Percentiles rank a stretch among this genome's conserved stretches.
phyloP scores from a whole-genome alignment of 1,284 basidiomycete genomes.

The Xerocomus minutiporus region DNA sequence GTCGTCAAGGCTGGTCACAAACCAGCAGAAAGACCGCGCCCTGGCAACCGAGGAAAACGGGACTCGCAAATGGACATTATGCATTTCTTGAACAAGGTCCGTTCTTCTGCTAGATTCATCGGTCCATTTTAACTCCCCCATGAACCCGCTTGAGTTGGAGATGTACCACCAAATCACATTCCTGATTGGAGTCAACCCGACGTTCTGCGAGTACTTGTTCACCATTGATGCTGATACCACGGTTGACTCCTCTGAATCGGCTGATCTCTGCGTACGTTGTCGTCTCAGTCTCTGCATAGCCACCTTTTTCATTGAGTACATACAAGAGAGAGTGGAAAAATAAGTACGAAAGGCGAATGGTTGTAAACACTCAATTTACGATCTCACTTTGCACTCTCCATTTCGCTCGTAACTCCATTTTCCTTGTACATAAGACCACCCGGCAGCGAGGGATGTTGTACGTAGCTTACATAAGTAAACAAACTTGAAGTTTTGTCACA shows the following conservation, averaged over 20 bases:
- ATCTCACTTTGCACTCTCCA: no score
- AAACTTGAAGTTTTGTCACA: no score
- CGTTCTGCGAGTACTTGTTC: slow-evolving; percentile 97
- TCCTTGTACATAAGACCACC: no score
- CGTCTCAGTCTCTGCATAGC: neutral
- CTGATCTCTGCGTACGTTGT: slow-evolving; percentile 81
- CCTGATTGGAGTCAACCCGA: slow-evolving; percentile 97
- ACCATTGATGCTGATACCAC: slow-evolving; percentile 98
- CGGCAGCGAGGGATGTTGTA: no score
- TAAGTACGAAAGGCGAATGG: no score
- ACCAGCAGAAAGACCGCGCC: slow-evolving; percentile 87
- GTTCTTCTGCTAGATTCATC: slow-evolving; percentile 7
- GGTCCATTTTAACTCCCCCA: slow-evolving; percentile 96
- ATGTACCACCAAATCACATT: slow-evolving; percentile 99
- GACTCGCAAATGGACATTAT: slow-evolving; percentile 96
- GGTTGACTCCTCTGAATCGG: slow-evolving; percentile 82
- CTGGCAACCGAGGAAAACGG: slow-evolving; percentile 95
- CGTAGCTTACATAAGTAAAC: no score
- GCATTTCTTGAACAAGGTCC: slow-evolving; percentile 94
- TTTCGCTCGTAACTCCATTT: no score
- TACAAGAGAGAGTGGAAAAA: no score
- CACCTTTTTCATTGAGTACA: neutral
- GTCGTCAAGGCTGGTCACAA: slow-evolving; percentile 91
- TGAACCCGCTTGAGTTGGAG: slow-evolving; percentile 96
- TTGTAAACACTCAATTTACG: no score